Percentiles rank a stretch among this genome's conserved stretches.
phyloP scores from a whole-genome alignment of 495 filamentous ascomycete species.

The Umbilicaria muhlenbergii region DNA sequence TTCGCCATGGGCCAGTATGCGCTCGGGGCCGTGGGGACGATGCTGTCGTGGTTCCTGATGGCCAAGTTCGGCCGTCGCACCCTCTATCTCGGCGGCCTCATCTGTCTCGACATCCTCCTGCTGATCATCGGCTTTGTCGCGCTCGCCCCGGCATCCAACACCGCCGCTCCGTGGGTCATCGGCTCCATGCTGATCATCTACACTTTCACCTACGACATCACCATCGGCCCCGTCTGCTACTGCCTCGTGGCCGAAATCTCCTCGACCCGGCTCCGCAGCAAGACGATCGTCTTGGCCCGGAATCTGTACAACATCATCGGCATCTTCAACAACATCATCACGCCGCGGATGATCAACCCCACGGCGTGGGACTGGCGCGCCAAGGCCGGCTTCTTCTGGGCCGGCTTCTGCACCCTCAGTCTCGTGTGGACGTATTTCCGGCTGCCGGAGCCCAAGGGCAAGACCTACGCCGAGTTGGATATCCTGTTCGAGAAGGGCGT shows the following conservation, averaged over 20 bases:
- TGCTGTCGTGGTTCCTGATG: constrained; percentile 64
- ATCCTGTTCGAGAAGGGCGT: constrained; percentile 50
- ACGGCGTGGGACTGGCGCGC: constrained; percentile 60
- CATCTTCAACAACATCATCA: constrained; percentile 54
- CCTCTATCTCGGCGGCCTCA: constrained; percentile 54
- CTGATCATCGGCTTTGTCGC: constrained; percentile 61
- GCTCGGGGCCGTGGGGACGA: constrained; percentile 59
- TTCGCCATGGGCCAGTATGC: constrained; percentile 62
- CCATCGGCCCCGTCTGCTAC: constrained; percentile 67
- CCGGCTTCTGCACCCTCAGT: constrained; percentile 54
- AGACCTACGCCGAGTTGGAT: constrained; percentile 61
- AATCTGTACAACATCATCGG: constrained; percentile 58
- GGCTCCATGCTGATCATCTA: constrained; percentile 58
- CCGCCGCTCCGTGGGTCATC: constrained; percentile 44
- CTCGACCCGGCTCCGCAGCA: constrained; percentile 57
- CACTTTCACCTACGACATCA: constrained; percentile 58
- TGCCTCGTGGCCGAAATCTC: constrained; percentile 63
- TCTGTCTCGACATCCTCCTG: constrained; percentile 47
- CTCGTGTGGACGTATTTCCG: constrained; percentile 63
- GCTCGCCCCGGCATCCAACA: constrained; percentile 37
- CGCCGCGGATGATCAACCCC: constrained; percentile 64
- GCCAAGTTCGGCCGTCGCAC: constrained; percentile 51
- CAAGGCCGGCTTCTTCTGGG: constrained; percentile 75
- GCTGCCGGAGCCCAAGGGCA: constrained; percentile 54
- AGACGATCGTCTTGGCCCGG: constrained; percentile 58